A percentile compares a stretch with the other conserved stretches of the same genome.
These are phyloP conservation scores for Coemansia sp. DNA, from an alignment of 192 early-diverging fungal genomes.

Conservation along the genomic window DNA sequence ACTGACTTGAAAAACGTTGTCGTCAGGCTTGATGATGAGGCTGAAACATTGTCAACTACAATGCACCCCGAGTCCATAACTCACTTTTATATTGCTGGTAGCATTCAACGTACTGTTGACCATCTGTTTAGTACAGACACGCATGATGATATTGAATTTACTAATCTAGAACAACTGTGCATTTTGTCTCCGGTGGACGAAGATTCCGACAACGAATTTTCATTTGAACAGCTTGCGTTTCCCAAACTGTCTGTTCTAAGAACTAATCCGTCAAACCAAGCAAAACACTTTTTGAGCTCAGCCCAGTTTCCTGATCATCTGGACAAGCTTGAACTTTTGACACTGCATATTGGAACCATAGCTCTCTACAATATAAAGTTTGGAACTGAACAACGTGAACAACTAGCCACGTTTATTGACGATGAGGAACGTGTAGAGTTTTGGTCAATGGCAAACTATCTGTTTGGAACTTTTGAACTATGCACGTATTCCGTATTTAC, in stretches of 20 bases:
- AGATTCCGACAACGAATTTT: background rate
- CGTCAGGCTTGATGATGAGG: background rate
- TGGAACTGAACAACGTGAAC: too few relatives aligned
- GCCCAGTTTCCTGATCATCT: background rate
- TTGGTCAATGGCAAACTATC: conserved; percentile 7
- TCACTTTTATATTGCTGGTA: conserved; percentile 6
- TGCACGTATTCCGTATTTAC: conserved; percentile 2
- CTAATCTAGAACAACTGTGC: background rate
- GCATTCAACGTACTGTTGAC: background rate
- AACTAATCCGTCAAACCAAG: background rate
- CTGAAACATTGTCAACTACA: background rate
- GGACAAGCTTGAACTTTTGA: conserved; percentile 8
- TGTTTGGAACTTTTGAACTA: conserved; percentile 2
- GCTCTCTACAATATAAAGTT: background rate
- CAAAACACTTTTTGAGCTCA: background rate
- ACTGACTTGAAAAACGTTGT: background rate
- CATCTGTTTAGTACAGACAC: background rate
- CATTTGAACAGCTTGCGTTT: background rate
- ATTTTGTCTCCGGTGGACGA: background rate
- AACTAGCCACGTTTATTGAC: background rate
- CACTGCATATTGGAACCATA: background rate
- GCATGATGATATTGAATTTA: background rate
- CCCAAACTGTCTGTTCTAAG: conserved; percentile 2
- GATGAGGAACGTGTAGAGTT: background rate
- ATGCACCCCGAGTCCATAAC: background rate